phyloP scores from a whole-genome alignment of 768 basidiomycete species.

The Xerocomellus amylosporus region DNA sequence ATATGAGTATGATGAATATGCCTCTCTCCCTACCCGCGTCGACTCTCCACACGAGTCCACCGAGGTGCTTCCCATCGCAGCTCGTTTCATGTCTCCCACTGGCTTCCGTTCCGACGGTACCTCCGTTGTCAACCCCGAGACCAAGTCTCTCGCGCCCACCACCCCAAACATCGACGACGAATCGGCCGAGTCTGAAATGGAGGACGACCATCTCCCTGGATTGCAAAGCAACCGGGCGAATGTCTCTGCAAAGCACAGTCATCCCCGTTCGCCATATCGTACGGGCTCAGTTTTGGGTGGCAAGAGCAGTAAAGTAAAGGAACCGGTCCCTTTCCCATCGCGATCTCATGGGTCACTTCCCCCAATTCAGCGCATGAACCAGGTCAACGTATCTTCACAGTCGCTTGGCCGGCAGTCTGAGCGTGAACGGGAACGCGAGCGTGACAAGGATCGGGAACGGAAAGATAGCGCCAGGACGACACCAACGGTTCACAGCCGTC shows the following conservation, averaged over 20 bases:
- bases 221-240: conserved; percentile 24
- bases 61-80: conserved; percentile 82
- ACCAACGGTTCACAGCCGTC: conserved; percentile 36
- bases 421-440: conserved; percentile 37
- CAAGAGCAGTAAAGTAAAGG: conserved; percentile 40
- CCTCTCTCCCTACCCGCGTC: conserved; percentile 35
- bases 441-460: conserved; percentile 47
- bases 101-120: conserved; percentile 49
- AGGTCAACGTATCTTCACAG: conserved; percentile 60
- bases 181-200: conserved; percentile 70
- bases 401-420: conserved; percentile 72
- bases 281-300: conserved; percentile 40
- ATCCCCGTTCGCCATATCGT: conserved; percentile 78
- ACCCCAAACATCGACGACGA: conserved; percentile 70
- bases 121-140: conserved; percentile 38
- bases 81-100: conserved; percentile 80
- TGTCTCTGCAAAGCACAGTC: conserved; percentile 51
- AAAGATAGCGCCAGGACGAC: conserved; percentile 40
- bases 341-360: conserved; percentile 79
- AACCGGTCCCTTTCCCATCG: conserved; percentile 71
- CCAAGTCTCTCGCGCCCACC: conserved; percentile 45
- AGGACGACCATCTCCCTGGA: conserved; percentile 47
- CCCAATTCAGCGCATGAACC: conserved; percentile 52
- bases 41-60: conserved; percentile 69
- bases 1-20: conserved; percentile 68